Base-by-base conservation (phyloP, 768 basidiomycete species). In the Dioszegia hungarica region DNA sequence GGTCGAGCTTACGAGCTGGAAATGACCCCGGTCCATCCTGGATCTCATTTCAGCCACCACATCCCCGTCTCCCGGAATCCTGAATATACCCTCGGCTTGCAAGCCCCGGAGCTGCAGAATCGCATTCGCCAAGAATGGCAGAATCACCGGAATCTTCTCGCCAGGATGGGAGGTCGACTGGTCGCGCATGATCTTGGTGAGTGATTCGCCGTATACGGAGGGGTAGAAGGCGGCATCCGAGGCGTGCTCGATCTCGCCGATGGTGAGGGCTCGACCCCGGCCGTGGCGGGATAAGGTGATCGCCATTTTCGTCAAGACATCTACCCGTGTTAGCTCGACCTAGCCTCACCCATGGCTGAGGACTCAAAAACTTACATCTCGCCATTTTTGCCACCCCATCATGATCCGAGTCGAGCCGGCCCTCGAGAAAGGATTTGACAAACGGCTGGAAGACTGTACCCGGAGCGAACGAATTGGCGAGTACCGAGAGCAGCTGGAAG, bases 171-270 rank as follows among this genome's bases (percentile, higher is more conserved):
- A 89, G 38, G 88, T 83, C 68, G 86, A 85, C 77, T 95, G 92
- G 10, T 91, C 79, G 41, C 87, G 81, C 77, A 88, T 86, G 58
- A 90, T 87, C 24, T 85, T 85, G 61, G 88, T 88, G 12, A 97
- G 80, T 0, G 89, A 86, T 78, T 93, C 90, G 14, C 91, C 90
- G 67, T 95, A 97, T 1, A 88, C 91, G 1, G 90, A 92, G 0
- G 92, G 90, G 62, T 92, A 88, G 78, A 95, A 97, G 8, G 93
- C 91, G 25, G 91, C 90, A 66, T 92, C 90, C 55, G 88, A 87
- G 20, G 92, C 92, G 1, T 87, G 89, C 78, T 94, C 91, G 55
- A 97, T 94, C 77, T 97, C 93, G 10, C 85, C 81, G 22, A 84
- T 77, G 1, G 84, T 83, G 2, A 92, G 88, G 0, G 89, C 82